Evolutionary conservation across 75 land plant species (phyloP).

Genomic region (Azolla pinnata): DNA sequence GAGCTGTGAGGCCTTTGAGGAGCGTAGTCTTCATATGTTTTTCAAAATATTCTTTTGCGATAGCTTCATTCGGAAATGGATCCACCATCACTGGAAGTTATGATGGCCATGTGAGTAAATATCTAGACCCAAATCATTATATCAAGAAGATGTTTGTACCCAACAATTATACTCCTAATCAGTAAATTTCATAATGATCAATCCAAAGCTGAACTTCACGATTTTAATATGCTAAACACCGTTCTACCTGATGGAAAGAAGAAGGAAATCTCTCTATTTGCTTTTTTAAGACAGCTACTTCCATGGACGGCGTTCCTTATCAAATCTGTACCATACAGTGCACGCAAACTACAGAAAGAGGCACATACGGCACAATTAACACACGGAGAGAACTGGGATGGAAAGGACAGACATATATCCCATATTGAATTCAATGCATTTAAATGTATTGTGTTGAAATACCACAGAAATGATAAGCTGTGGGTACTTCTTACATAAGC

Average conservation of each 20-base stretch:
- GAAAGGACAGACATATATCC: no score
- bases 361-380: not conserved
- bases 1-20: constrained; percentile 27
- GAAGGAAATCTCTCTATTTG: constrained; percentile 24
- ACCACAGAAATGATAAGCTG: no score
- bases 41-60: constrained; percentile 19
- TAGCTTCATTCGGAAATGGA: constrained; percentile 11
- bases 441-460: no score
- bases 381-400: no score
- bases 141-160: no score
- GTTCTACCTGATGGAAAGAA: constrained; percentile 25
- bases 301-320: constrained; percentile 32
- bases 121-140: not conserved
- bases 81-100: constrained; percentile 20
- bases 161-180: not conserved
- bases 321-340: constrained; percentile 26
- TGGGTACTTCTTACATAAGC: no score
- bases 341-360: constrained; percentile 30
- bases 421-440: no score
- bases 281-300: constrained; percentile 13
- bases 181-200: not conserved
- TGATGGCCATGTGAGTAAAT: not conserved
- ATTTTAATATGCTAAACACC: not conserved
- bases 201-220: not conserved
- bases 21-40: constrained; percentile 15